phyloP scores from a whole-genome alignment of 2,329 filamentous ascomycete genomes.

The Fusarium sp. region DNA sequence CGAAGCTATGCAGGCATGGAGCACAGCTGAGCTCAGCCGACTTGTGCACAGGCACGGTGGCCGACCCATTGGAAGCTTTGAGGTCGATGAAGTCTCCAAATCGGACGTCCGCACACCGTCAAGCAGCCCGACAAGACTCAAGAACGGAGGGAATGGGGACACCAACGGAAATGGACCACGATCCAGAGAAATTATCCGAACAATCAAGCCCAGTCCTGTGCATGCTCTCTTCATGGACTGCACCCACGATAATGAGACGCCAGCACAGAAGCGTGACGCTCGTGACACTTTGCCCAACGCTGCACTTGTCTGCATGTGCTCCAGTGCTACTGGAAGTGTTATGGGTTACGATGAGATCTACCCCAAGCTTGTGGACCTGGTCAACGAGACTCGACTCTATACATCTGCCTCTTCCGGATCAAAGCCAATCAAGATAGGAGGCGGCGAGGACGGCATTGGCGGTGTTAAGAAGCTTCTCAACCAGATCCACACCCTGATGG shows the following conservation, averaged over 20 bases:
- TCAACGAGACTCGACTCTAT: slow-evolving; percentile 88
- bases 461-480: slow-evolving; percentile 93
- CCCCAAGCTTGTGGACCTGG: slow-evolving; percentile 90
- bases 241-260: slow-evolving; percentile 97
- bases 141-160: slow-evolving; percentile 31
- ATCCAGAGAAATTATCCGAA: slow-evolving; percentile 75
- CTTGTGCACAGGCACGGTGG: slow-evolving; percentile 95
- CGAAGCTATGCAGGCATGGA: slow-evolving; percentile 99
- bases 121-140: slow-evolving; percentile 48
- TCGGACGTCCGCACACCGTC: slow-evolving; percentile 59
- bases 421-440: slow-evolving; percentile 70
- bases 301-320: slow-evolving; percentile 94
- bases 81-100: slow-evolving; percentile 85
- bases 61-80: slow-evolving; percentile 95
- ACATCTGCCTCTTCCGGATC: slow-evolving; percentile 77
- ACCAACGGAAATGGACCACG: slow-evolving; percentile 50
- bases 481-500: slow-evolving; percentile 95
- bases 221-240: slow-evolving; percentile 99
- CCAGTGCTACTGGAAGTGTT: slow-evolving; percentile 92
- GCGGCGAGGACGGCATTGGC: slow-evolving; percentile 85
- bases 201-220: slow-evolving; percentile 87
- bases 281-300: slow-evolving; percentile 94
- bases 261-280: slow-evolving; percentile 93
- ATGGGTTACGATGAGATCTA: slow-evolving; percentile 99
- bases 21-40: slow-evolving; percentile 89